Evolutionary conservation across 108 stramenopile species (phyloP).

Genomic region (Pseudonitzschia multistriata): DNA sequence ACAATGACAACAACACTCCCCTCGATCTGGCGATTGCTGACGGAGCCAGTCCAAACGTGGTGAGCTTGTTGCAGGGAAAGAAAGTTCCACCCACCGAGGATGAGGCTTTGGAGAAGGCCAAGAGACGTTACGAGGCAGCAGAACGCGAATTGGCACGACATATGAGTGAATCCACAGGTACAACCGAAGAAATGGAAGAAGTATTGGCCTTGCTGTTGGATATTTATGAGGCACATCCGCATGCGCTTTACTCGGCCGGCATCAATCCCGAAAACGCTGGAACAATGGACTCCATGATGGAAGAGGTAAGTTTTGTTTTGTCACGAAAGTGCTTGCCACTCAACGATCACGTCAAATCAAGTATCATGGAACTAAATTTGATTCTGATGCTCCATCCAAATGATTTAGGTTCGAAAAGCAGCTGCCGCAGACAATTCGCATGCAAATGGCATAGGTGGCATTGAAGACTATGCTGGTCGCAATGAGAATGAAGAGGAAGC

Average conservation of each 20-base stretch:
- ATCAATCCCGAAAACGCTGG: slow-evolving; percentile 66
- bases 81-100: slow-evolving; percentile 76
- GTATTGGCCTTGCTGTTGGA: slow-evolving; percentile 74
- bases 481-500: slow-evolving; percentile 67
- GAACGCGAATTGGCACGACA: slow-evolving; percentile 75
- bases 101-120: slow-evolving; percentile 68
- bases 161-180: slow-evolving; percentile 36
- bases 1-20: slow-evolving; percentile 86
- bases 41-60: slow-evolving; percentile 77
- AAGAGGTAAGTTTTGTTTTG: slow-evolving; percentile 54
- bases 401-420: slow-evolving; percentile 62
- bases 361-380: no score
- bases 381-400: neutral
- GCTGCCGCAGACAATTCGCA: slow-evolving; percentile 67
- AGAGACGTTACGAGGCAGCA: slow-evolving; percentile 66
- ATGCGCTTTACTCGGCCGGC: slow-evolving; percentile 80
- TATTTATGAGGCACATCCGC: slow-evolving; percentile 69
- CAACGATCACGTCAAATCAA: no score
- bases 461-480: slow-evolving; percentile 29
- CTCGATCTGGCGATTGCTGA: slow-evolving; percentile 85
- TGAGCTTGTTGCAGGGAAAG: slow-evolving; percentile 81
- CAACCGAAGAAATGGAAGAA: slow-evolving; percentile 73
- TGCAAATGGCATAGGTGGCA: slow-evolving; percentile 13
- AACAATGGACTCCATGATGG: slow-evolving; percentile 68
- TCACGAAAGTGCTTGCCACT: neutral